Percentiles rank a stretch among this genome's conserved stretches.
Conservation (phyloP, 805 yeast species). For the Nakazawaea populi region DNA sequence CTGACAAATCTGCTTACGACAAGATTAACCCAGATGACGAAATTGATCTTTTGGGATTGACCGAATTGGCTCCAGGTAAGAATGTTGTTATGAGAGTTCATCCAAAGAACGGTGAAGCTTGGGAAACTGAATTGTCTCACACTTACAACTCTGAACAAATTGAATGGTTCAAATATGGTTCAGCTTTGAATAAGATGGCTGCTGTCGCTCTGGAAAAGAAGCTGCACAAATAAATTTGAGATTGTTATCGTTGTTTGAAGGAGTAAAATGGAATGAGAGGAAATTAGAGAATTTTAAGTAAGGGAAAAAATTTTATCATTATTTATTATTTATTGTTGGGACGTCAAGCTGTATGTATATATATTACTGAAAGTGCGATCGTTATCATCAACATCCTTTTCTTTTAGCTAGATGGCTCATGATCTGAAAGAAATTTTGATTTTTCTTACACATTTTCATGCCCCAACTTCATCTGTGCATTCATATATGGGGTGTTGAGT, state of each 20-base stretch:
- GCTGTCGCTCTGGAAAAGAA: slow-evolving; percentile 11
- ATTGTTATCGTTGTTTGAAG: not conserved
- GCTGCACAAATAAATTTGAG: not conserved
- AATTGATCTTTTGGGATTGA: slow-evolving; percentile 81
- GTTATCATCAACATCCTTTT: no score
- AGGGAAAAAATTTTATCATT: not conserved
- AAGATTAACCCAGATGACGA: slow-evolving; percentile 87
- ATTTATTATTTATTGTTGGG: not conserved
- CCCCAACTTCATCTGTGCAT: no score
- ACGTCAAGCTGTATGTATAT: not conserved
- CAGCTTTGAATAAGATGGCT: slow-evolving; percentile 92
- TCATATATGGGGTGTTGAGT: no score
- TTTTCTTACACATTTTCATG: not conserved
- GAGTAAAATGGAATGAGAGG: not conserved
- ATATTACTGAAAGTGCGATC: not conserved
- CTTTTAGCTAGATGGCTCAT: no score
- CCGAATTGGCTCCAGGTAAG: slow-evolving; percentile 90
- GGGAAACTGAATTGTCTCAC: slow-evolving; percentile 91
- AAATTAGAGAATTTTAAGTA: not conserved
- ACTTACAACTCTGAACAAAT: slow-evolving; percentile 96
- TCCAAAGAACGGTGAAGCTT: slow-evolving; percentile 68
- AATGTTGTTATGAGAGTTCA: slow-evolving; percentile 71
- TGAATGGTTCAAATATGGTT: slow-evolving; percentile 98
- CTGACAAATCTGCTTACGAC: slow-evolving; percentile 85
- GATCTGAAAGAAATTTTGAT: not conserved